phyloP scores from a whole-genome alignment of 768 basidiomycete genomes.

The Mycena pura region DNA sequence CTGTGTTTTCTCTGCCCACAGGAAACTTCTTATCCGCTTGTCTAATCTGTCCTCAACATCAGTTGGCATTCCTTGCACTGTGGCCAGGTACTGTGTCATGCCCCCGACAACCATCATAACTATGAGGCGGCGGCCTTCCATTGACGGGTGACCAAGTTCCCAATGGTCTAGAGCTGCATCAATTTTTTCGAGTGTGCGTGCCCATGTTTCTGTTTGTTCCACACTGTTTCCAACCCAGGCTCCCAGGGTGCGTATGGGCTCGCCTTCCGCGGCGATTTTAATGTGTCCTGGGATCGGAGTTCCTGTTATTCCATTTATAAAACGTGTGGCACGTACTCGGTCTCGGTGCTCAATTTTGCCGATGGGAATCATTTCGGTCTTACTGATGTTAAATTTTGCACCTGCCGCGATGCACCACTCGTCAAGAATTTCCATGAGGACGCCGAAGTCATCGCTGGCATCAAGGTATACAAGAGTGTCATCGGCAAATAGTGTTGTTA shows the following conservation, averaged over 20 bases:
- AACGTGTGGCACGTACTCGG: neutral
- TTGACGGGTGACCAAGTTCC: no score
- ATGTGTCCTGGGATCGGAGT: neutral
- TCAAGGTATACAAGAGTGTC: conserved; percentile 28
- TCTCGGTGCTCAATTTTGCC: conserved; percentile 22
- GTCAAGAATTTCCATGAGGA: neutral
- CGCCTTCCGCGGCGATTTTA: conserved; percentile 18
- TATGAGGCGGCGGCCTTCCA: no score
- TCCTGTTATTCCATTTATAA: neutral
- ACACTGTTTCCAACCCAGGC: conserved; percentile 19
- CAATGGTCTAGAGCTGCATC: neutral
- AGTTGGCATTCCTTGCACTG: conserved; percentile 31
- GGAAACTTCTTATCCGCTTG: neutral
- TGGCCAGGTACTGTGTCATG: no score
- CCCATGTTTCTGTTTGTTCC: conserved; percentile 10
- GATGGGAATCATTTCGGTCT: conserved; percentile 30
- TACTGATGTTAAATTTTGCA: conserved; percentile 32
- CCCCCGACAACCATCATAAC: no score
- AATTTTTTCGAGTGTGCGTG: conserved; percentile 4
- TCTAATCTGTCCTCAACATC: conserved; percentile 1
- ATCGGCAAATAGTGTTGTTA: conserved; percentile 32
- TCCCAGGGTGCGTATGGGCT: conserved; percentile 14
- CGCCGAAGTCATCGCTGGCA: neutral
- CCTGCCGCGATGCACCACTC: no score
- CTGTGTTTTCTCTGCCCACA: neutral